Base-by-base conservation (phyloP, 1,139 yeast genomes). In the Hyphopichia burtonii region DNA sequence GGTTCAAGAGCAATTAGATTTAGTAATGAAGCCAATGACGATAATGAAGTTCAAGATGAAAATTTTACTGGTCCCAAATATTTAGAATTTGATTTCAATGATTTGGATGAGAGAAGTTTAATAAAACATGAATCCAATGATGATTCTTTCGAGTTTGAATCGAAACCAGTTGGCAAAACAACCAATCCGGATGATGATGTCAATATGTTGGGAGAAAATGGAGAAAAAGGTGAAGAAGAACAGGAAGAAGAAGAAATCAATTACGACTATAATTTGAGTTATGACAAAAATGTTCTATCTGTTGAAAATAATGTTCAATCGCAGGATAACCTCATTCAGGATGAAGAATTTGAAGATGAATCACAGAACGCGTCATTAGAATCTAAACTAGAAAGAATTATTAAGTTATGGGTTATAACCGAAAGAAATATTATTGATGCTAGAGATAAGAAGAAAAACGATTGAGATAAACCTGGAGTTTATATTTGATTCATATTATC, bases 361-460 rank as follows among this genome's bases (percentile, higher is more conserved):
- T 47, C 63, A 32, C 61, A 58, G 34, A 59, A 56, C 18, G 46
- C 65, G 15, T 54, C 65, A 9, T 52, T 66, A 31, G 71, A 76
- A 44, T 76, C 83, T 4, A 79, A 73, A 46, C 58, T 84, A 41
- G 80, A 78, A 45, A 71, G 77, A 42, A 63, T 83, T 37, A 68
- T 82, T 42, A 80, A 79, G 56, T 56, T 83, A 38, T 80, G 86
- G 83, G 67, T 77, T 2, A 77, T 84, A 65, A 75, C 83, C 4
- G 86, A 80, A 52, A 80, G 78, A 53, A 64, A 75, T 48, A 17
- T 30, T 19, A 25, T 34, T 18, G 38, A 39, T 17, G 27, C 25
- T 9, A 33, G 33, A 25, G 16, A 25, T 25, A 12, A 17, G 34
- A 36, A 32, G 22, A 23, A 31, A 12, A 36, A 30, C 11, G 31